phyloP scores from a whole-genome alignment of 2,329 filamentous ascomycete species.

The Microcyclospora pomicola region DNA sequence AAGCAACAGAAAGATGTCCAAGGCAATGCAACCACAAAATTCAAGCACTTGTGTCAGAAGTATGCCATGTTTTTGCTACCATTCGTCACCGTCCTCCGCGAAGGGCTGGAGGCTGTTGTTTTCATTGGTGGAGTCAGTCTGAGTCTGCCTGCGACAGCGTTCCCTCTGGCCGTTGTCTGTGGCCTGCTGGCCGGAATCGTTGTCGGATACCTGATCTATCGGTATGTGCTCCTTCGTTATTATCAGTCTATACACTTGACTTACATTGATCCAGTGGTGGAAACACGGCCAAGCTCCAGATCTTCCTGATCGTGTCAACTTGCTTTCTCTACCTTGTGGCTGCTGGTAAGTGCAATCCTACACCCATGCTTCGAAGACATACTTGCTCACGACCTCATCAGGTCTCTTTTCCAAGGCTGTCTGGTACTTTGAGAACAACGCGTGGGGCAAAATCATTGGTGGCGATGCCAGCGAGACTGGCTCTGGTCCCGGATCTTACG shows the following conservation, averaged over 20 bases:
- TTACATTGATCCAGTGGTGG: slow-evolving; percentile 35
- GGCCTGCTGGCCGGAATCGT: slow-evolving; percentile 53
- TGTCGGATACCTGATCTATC: slow-evolving; percentile 65
- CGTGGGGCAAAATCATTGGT: slow-evolving; percentile 52
- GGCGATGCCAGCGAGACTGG: slow-evolving; percentile 50
- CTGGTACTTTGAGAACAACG: slow-evolving; percentile 58
- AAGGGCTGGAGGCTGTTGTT: slow-evolving; percentile 74
- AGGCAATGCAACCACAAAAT: slow-evolving; percentile 26
- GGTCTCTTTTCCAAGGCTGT: slow-evolving; percentile 59
- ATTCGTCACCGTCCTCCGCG: slow-evolving; percentile 74
- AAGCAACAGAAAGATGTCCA: slow-evolving; percentile 30
- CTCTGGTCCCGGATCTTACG: slow-evolving; percentile 60
- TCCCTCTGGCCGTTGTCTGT: slow-evolving; percentile 62
- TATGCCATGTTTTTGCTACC: slow-evolving; percentile 79
- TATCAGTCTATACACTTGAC: neutral
- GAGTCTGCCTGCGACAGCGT: slow-evolving; percentile 56
- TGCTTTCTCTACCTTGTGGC: slow-evolving; percentile 75
- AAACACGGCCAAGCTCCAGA: slow-evolving; percentile 51
- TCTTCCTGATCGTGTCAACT: slow-evolving; percentile 70
- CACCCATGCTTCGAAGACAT: neutral
- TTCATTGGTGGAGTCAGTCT: slow-evolving; percentile 78
- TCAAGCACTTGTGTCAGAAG: slow-evolving; percentile 57
- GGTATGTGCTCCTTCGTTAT: slow-evolving; percentile 39
- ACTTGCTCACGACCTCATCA: neutral
- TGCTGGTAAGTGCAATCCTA: slow-evolving; percentile 37